phyloP scores from a whole-genome alignment of 441 rosid species.

The Aleurites moluccanus region DNA sequence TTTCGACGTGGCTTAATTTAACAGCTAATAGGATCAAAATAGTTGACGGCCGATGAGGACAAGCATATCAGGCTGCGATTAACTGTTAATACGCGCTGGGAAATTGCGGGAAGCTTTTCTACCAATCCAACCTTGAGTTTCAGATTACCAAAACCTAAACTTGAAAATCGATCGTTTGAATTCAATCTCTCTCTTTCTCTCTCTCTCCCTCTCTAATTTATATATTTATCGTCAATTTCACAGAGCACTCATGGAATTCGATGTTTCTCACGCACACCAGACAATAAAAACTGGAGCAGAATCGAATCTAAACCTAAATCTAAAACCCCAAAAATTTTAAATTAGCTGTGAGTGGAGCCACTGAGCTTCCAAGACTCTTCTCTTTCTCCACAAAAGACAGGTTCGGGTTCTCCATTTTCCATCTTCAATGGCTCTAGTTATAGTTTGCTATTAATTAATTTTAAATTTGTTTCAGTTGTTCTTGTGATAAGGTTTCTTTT shows the following conservation, averaged over 20 bases:
- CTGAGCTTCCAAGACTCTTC: conserved; percentile 66
- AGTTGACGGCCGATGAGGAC: no score
- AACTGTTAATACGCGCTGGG: not conserved
- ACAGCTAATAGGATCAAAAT: no score
- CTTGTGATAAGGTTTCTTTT: conserved; percentile 1
- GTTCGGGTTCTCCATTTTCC: conserved; percentile 24
- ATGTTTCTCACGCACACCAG: conserved; percentile 47
- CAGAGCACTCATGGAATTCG: conserved; percentile 37
- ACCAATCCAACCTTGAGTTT: conserved; percentile 21
- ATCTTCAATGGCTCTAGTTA: conserved; percentile 11
- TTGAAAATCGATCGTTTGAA: no score
- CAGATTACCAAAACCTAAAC: conserved; percentile 2
- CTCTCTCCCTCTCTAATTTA: not conserved
- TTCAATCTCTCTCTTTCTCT: not conserved
- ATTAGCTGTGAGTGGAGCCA: conserved; percentile 65
- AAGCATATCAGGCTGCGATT: not conserved
- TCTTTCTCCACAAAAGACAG: conserved; percentile 39
- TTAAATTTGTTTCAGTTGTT: conserved; percentile 6
- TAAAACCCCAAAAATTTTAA: conserved; percentile 48
- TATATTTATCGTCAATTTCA: not conserved
- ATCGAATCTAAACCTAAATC: conserved; percentile 18
- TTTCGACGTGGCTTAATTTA: no score
- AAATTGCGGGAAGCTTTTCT: conserved; percentile 43
- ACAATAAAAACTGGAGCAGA: conserved; percentile 9
- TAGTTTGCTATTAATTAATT: no score